Conservation (phyloP, 257 asterid species). For the Nicotiana noctiflora region DNA sequence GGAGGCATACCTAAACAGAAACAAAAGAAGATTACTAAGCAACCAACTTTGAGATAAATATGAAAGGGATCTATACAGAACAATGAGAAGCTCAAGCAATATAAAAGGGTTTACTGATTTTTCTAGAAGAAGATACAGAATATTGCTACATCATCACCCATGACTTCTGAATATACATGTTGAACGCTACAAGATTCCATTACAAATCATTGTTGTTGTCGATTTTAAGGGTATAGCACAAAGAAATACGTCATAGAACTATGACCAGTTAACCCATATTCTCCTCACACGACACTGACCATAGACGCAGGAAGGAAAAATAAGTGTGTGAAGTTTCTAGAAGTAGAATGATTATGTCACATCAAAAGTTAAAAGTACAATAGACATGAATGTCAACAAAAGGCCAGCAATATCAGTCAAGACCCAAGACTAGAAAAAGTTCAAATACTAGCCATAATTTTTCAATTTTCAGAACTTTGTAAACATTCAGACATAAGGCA, state of each 20-base stretch:
- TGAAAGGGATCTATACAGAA: conserved; percentile 3
- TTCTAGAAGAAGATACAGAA: neutral
- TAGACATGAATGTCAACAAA: neutral
- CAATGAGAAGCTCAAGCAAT: neutral
- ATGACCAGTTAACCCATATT: neutral
- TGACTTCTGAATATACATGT: neutral
- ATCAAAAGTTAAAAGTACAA: neutral
- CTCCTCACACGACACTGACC: neutral
- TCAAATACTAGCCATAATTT: neutral
- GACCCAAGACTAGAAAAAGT: neutral
- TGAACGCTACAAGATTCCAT: neutral
- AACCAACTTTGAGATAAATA: neutral
- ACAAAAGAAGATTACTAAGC: conserved; percentile 5
- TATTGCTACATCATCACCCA: neutral
- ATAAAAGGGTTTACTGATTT: neutral
- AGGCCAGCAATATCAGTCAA: neutral
- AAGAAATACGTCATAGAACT: neutral
- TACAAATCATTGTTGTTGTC: neutral
- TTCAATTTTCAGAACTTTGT: neutral
- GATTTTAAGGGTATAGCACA: neutral
- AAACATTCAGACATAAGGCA: neutral
- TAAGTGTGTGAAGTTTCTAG: neutral
- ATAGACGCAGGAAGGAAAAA: neutral
- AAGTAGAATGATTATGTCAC: neutral
- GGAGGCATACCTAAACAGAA: conserved; percentile 43